Conservation (phyloP, 345 rosid genomes). For the Gossypium rotundifolium region DNA sequence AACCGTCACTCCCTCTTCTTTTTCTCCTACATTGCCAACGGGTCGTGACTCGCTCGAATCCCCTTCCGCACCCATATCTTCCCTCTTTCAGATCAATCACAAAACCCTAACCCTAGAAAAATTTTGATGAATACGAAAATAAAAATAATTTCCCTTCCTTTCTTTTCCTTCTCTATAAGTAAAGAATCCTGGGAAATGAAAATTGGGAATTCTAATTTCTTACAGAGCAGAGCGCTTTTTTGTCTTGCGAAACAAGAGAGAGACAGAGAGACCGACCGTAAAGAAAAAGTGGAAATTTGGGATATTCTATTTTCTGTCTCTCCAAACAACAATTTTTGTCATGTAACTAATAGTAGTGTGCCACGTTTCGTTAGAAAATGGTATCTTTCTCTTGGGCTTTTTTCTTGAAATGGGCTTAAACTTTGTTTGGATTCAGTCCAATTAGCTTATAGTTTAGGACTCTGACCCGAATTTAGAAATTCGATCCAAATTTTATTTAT, state of each 20-base stretch:
- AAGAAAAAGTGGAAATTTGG: background rate
- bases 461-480: no score
- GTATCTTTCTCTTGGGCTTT: background rate
- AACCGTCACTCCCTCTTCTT: slow-evolving; percentile 33
- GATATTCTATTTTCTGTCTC: background rate
- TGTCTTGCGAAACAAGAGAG: background rate
- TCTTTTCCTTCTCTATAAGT: background rate
- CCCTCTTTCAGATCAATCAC: slow-evolving; percentile 9
- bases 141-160: background rate
- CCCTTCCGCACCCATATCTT: slow-evolving; percentile 48
- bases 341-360: background rate
- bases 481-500: no score
- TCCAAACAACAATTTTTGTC: background rate
- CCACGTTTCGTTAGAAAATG: background rate
- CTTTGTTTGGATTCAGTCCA: background rate
- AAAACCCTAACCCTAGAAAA: slow-evolving; percentile 13
- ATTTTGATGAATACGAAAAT: background rate
- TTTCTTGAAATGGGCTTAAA: background rate
- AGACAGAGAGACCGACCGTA: background rate
- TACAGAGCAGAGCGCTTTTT: background rate
- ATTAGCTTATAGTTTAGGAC: background rate
- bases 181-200: background rate
- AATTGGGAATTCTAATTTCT: background rate
- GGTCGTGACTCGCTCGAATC: slow-evolving; percentile 52
- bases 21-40: slow-evolving; percentile 25